Conservation (phyloP, 306 rosid species). For the Begonia loranthoides region DNA sequence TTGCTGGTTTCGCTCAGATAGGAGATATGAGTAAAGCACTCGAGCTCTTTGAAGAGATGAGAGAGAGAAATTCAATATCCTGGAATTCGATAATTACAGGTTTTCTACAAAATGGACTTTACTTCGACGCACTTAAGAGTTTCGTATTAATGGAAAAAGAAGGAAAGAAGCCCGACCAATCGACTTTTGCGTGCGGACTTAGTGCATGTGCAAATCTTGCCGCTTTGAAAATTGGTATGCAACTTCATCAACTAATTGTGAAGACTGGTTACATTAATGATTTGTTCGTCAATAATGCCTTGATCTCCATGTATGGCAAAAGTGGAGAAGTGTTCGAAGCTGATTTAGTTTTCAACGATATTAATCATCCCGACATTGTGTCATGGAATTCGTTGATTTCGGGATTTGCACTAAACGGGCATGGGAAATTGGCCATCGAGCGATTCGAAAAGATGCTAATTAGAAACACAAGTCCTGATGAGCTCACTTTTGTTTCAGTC, state of each 20-base stretch:
- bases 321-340: constrained; percentile 41
- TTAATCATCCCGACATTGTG: constrained; percentile 31
- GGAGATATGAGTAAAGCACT: constrained; percentile 59
- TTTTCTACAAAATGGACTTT: constrained; percentile 45
- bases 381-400: constrained; percentile 82
- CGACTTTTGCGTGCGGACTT: constrained; percentile 51
- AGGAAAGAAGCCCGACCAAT: constrained; percentile 46
- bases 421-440: constrained; percentile 42
- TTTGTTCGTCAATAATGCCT: constrained; percentile 52
- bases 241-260: constrained; percentile 50
- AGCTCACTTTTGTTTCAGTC: constrained; percentile 51
- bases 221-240: constrained; percentile 54
- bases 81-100: constrained; percentile 81
- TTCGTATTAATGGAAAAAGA: constrained; percentile 36
- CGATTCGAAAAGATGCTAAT: constrained; percentile 44
- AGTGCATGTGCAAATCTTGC: constrained; percentile 75
- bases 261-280: constrained; percentile 48
- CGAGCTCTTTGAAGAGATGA: constrained; percentile 33
- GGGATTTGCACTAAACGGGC: constrained; percentile 60
- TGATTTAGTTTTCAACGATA: constrained; percentile 39
- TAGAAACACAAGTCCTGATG: constrained; percentile 37
- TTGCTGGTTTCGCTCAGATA: constrained; percentile 53
- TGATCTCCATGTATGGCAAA: constrained; percentile 71
- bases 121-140: constrained; percentile 48
- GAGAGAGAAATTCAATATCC: constrained; percentile 41